Evolutionary conservation across 306 rosid genomes (phyloP).

Genomic region (Cicer yamashitae): DNA sequence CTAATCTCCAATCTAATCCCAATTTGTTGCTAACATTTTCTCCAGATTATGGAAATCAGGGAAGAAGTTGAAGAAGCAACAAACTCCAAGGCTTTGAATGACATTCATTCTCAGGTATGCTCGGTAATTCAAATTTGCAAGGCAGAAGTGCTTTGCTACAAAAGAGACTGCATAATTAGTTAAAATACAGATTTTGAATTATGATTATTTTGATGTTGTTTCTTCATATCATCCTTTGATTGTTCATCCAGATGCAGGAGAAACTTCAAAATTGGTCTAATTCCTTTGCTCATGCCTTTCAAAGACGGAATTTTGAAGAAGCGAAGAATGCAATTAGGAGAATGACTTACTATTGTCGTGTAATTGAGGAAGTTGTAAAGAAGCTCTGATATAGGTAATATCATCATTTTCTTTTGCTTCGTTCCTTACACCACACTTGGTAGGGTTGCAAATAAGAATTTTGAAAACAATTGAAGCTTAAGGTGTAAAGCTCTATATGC

Average conservation of each 20-base stretch:
- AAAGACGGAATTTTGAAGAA: conserved; percentile 60
- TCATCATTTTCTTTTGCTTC: conserved; percentile 18
- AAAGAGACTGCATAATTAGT: conserved; percentile 20
- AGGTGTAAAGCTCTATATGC: conserved; percentile 28
- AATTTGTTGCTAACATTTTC: conserved; percentile 29
- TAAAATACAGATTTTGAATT: conserved; percentile 27
- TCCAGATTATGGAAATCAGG: conserved; percentile 93
- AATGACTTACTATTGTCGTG: conserved; percentile 88
- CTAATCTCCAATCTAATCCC: neutral
- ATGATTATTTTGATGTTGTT: conserved; percentile 29
- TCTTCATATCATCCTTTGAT: conserved; percentile 26
- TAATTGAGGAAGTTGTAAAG: conserved; percentile 74
- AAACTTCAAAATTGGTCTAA: conserved; percentile 71
- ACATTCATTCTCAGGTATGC: conserved; percentile 71
- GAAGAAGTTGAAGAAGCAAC: conserved; percentile 91
- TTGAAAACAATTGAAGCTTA: conserved; percentile 26
- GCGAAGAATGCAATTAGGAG: conserved; percentile 66
- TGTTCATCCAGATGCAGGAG: conserved; percentile 75
- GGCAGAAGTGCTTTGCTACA: conserved; percentile 27
- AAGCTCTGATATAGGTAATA: conserved; percentile 63
- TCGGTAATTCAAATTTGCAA: conserved; percentile 33
- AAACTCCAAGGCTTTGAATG: conserved; percentile 63
- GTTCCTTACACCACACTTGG: conserved; percentile 20
- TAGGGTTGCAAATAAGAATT: conserved; percentile 33
- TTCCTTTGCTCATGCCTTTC: conserved; percentile 62